Conservation (phyloP, 2,329 filamentous ascomycete genomes). For the Corniculantispora saksenae region DNA sequence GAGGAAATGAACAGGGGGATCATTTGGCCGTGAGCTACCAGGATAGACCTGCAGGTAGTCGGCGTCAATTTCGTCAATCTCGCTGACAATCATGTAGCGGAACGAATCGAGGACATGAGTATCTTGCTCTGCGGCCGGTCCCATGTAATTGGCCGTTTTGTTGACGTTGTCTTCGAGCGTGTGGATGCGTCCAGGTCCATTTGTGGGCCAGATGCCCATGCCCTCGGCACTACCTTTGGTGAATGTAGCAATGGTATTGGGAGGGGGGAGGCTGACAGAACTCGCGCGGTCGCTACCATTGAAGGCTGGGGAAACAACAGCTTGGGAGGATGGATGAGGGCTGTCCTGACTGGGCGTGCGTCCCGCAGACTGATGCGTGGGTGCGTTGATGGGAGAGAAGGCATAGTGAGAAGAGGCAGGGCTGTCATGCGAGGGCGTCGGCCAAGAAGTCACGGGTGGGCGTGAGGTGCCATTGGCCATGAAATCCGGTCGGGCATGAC, state of each 20-base stretch:
- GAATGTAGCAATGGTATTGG: conserved; percentile 14
- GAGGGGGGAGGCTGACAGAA: background rate
- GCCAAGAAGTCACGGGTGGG: conserved; percentile 7
- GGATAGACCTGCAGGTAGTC: conserved; percentile 45
- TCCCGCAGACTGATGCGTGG: background rate
- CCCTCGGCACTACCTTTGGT: conserved; percentile 19
- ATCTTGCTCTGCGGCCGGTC: conserved; percentile 48
- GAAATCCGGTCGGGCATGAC: background rate
- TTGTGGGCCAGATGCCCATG: conserved; percentile 21
- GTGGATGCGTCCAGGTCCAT: conserved; percentile 26
- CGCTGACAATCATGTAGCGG: conserved; percentile 46
- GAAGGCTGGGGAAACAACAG: background rate
- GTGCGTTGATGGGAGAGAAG: conserved; percentile 1
- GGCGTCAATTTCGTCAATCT: conserved; percentile 45
- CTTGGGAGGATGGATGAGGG: background rate
- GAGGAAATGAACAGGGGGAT: conserved; percentile 47
- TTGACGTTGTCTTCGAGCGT: conserved; percentile 45
- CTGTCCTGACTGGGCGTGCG: conserved; percentile 1
- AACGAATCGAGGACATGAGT: conserved; percentile 48
- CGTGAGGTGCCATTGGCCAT: background rate
- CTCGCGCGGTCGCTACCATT: background rate
- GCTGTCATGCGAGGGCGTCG: conserved; percentile 15
- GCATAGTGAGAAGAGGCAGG: conserved; percentile 12
- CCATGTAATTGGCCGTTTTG: conserved; percentile 47
- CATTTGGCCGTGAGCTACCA: conserved; percentile 35